These are phyloP conservation scores for Pleurotus sapidus DNA, from an alignment of 768 basidiomycete genomes.

Conservation along the genomic window DNA sequence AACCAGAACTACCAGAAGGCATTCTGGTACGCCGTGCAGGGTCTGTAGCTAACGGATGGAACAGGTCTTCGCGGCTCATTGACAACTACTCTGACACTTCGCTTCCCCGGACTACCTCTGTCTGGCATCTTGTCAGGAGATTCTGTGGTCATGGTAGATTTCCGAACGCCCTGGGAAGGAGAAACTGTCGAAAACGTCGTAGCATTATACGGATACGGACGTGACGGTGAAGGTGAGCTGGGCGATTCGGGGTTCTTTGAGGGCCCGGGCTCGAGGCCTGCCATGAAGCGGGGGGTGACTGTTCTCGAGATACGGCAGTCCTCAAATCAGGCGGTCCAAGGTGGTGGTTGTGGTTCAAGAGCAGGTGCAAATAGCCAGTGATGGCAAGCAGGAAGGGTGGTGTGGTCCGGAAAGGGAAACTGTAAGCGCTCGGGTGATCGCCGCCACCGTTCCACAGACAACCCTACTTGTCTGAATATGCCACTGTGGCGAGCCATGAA, in stretches of 20 bases:
- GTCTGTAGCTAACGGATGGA: not conserved
- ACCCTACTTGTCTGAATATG: not conserved
- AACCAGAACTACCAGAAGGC: conserved; percentile 1
- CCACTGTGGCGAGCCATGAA: not conserved
- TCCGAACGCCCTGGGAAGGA: not conserved
- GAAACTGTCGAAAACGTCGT: not conserved
- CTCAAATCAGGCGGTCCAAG: not conserved
- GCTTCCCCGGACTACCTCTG: not conserved
- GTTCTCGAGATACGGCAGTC: no score
- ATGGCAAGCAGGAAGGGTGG: not conserved
- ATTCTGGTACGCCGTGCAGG: not conserved
- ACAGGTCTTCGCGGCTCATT: conserved; percentile 1
- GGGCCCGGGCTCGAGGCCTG: not conserved
- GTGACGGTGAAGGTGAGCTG: not conserved
- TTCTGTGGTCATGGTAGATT: not conserved
- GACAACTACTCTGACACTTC: not conserved
- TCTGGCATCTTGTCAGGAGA: not conserved
- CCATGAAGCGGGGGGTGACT: not conserved
- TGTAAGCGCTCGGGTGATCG: not conserved
- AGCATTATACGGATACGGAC: not conserved
- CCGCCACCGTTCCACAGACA: not conserved
- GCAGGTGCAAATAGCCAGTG: not conserved
- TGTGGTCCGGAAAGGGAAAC: not conserved
- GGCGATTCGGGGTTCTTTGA: not conserved
- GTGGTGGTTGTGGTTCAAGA: not conserved